Conservation (phyloP, 768 basidiomycete species). For the Macrolepiota dolichaula region DNA sequence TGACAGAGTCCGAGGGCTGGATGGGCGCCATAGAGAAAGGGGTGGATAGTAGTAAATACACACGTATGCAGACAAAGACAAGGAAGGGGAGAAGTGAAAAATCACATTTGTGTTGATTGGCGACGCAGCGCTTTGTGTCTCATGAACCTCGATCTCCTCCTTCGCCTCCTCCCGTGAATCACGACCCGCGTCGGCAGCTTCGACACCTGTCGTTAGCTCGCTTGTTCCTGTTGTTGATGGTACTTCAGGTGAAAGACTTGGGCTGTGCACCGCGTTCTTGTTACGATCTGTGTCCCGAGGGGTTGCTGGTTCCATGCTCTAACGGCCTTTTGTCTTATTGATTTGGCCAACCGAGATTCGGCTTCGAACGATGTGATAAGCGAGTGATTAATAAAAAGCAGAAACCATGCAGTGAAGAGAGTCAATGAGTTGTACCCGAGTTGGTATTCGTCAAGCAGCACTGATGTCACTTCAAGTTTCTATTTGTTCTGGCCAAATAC, state of each 20-base stretch:
- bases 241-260: background rate
- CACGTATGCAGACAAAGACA: background rate
- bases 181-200: background rate
- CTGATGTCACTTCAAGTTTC: background rate
- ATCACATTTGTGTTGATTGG: constrained; percentile 2
- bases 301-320: background rate
- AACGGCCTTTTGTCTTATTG: background rate
- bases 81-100: constrained; percentile 1
- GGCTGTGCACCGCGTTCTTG: background rate
- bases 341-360: background rate
- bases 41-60: background rate
- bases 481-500: constrained; percentile 2
- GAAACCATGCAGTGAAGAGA: background rate
- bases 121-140: background rate
- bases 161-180: background rate
- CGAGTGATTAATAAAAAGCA: background rate
- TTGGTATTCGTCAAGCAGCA: background rate
- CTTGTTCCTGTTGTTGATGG: background rate
- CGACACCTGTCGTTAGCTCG: background rate
- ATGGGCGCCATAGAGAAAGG: background rate
- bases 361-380: background rate
- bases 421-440: background rate
- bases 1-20: background rate
- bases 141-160: background rate
- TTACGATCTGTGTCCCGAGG: background rate